Base-by-base conservation (phyloP, 169 alveolate genomes). In the Plasmodium cynomolgi region DNA sequence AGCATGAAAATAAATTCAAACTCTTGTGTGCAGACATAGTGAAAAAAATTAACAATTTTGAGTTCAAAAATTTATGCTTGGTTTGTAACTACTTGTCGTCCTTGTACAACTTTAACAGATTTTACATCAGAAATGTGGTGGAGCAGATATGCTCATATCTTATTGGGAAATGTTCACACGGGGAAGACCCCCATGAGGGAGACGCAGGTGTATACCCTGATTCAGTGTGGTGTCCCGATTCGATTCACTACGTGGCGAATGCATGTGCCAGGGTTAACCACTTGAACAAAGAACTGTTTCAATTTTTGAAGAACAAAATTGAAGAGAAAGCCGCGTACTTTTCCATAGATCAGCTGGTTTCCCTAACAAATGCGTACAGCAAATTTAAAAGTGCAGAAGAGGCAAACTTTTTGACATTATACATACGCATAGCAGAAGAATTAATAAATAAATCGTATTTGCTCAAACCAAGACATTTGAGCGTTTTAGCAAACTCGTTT, bases 371-470 rank as follows among this genome's bases (percentile, higher is more conserved):
- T 80, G 94, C 94, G 50, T 88, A 62, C 50, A 88, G 94, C 39
- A 88, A 88, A 79, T 88, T 88, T 47, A 88, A 88, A 88, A 88
- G 74, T 88, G 94, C 94, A 37, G 94, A 88, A 88, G 84, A 88
- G 73, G 29, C 84, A 5, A 88, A 88, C 56, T 88, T 79, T 33
- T 62, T 88, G 23, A 79, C 94, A 5, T 80, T 88, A 88, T 88
- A 37, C 56, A 15, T 88, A 62, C 50, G 81, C 72, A 56, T 88
- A 77, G 91, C 94, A 31, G 90, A 88, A 9, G 26, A 88, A 79
- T 62, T 88, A 33, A 88, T 88, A 79, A 88, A 88, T 15, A 88
- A 88, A 74, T 88, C 94, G 1, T 88, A 88, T 88, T 2, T 39
- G 73, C 37, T 88, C 15, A 88, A 79, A 62, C 79, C 94, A 37